A percentile compares a stretch with the other conserved stretches of the same genome.
phyloP scores from a whole-genome alignment of 768 basidiomycete species.

The Exidia glandulosa region DNA sequence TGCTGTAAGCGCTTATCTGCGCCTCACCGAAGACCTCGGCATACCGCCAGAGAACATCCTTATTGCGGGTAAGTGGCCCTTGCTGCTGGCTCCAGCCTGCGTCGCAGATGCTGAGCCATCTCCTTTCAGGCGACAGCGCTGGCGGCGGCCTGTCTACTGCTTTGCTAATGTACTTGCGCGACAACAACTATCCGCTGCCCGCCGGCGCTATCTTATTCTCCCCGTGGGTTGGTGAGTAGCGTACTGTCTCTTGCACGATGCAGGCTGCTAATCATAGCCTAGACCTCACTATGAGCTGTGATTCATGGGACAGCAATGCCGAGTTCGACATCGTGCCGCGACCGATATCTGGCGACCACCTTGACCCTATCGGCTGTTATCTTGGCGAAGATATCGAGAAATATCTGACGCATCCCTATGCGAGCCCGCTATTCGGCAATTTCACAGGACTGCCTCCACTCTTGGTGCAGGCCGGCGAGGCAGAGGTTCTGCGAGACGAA shows the following conservation, averaged over 20 bases:
- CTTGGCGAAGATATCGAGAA: slow-evolving; percentile 58
- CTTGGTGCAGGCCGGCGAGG: slow-evolving; percentile 85
- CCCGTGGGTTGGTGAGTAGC: slow-evolving; percentile 82
- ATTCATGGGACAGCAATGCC: slow-evolving; percentile 95
- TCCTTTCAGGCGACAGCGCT: slow-evolving; percentile 66
- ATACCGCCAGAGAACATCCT: slow-evolving; percentile 89
- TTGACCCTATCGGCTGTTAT: slow-evolving; percentile 91
- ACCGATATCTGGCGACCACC: slow-evolving; percentile 64
- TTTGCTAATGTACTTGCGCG: slow-evolving; percentile 87
- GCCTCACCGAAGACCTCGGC: slow-evolving; percentile 76
- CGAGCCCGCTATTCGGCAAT: slow-evolving; percentile 87
- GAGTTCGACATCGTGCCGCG: slow-evolving; percentile 73
- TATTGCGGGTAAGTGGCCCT: slow-evolving; percentile 32
- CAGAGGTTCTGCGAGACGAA: slow-evolving; percentile 92
- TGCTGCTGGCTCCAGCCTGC: slow-evolving; percentile 1
- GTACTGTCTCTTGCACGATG: background rate
- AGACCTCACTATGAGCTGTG: slow-evolving; percentile 95
- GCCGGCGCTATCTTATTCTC: slow-evolving; percentile 82
- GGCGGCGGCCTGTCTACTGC: slow-evolving; percentile 84
- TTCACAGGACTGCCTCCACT: slow-evolving; percentile 79
- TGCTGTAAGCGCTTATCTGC: slow-evolving; percentile 75
- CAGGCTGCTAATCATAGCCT: background rate
- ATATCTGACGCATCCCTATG: slow-evolving; percentile 93
- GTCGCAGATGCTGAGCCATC: background rate
- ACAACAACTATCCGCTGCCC: slow-evolving; percentile 76